Conservation (phyloP, 2,329 filamentous ascomycete species). For the Aspergillus ochraceus region DNA sequence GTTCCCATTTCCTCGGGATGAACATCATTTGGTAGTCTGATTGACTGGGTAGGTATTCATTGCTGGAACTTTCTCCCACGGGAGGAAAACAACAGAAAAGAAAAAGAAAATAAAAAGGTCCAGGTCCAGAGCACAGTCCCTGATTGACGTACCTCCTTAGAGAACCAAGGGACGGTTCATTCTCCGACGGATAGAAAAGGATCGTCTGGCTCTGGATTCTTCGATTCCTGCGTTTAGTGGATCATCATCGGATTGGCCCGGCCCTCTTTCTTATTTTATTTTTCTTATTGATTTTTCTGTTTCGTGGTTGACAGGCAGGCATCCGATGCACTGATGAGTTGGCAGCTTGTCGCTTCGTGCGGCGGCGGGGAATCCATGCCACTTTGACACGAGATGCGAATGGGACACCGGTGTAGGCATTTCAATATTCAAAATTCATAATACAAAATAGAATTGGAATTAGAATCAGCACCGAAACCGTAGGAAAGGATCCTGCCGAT, state of each 20-base stretch:
- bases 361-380: slow-evolving; percentile 51
- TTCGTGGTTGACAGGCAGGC: slow-evolving; percentile 34
- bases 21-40: neutral
- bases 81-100: no score
- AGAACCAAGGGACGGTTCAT: neutral
- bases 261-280: slow-evolving; percentile 1
- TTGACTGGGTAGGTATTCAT: neutral
- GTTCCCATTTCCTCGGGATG: slow-evolving; percentile 7
- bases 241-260: slow-evolving; percentile 18
- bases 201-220: slow-evolving; percentile 9
- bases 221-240: slow-evolving; percentile 3
- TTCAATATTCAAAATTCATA: no score
- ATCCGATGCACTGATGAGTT: slow-evolving; percentile 75
- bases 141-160: neutral
- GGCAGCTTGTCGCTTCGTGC: slow-evolving; percentile 50
- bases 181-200: slow-evolving; percentile 8
- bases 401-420: neutral
- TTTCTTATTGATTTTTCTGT: neutral
- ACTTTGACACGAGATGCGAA: slow-evolving; percentile 29
- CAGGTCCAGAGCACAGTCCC: neutral
- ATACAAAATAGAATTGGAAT: no score
- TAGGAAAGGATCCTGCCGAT: slow-evolving; percentile 9
- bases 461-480: no score
- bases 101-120: no score
- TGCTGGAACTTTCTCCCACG: neutral